A percentile compares a stretch with the other conserved stretches of the same genome.
These are phyloP conservation scores for Hypoxylon fragiforme DNA, from an alignment of 495 filamentous ascomycete species.

Conservation along the genomic window DNA sequence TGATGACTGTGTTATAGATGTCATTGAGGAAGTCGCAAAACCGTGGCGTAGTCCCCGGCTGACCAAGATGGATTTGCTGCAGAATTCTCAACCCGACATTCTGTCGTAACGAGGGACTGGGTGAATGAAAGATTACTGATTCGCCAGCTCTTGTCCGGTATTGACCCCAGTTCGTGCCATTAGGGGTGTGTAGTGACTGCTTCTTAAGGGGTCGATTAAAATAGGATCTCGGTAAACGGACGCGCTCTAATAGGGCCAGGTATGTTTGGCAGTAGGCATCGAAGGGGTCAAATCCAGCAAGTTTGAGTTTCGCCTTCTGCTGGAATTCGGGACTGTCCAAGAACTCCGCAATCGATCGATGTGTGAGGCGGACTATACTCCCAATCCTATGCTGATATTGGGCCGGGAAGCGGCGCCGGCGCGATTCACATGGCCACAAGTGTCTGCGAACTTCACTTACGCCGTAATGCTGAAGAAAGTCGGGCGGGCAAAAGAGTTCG, in stretches of 20 bases:
- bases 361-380: conserved; percentile 16
- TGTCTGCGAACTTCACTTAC: too few species aligned
- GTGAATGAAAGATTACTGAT: not conserved
- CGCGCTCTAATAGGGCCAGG: conserved; percentile 14
- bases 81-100: conserved; percentile 1
- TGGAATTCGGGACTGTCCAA: conserved; percentile 16
- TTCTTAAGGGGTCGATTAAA: not conserved
- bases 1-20: not conserved
- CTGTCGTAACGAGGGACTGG: not conserved
- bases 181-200: not conserved
- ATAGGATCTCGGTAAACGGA: conserved; percentile 4
- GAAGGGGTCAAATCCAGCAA: conserved; percentile 10
- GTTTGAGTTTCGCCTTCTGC: conserved; percentile 4
- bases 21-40: conserved; percentile 3
- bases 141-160: not conserved
- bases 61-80: not conserved
- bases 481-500: too few species aligned
- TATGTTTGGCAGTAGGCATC: conserved; percentile 28
- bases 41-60: not conserved
- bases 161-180: not conserved
- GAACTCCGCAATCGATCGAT: conserved; percentile 34
- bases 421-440: too few species aligned
- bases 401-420: too few species aligned
- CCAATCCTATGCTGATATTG: not conserved
- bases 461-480: too few species aligned